These are phyloP conservation scores for Skeletonema marinoi DNA, from an alignment of 108 stramenopile genomes.

Conservation along the genomic window DNA sequence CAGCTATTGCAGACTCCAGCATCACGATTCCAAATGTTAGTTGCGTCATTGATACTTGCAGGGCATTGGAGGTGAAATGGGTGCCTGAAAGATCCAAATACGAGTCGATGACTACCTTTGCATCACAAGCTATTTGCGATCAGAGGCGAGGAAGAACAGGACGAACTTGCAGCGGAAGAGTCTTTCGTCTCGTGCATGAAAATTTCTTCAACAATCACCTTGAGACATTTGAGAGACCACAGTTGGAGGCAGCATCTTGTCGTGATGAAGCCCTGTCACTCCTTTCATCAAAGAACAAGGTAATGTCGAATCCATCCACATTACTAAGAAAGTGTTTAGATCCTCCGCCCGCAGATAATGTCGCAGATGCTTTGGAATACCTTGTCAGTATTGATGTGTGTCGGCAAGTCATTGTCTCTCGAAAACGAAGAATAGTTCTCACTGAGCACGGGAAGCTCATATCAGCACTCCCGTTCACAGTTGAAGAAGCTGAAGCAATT, in stretches of 20 bases:
- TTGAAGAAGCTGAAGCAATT: constrained; percentile 41
- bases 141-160: constrained; percentile 56
- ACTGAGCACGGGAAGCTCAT: constrained; percentile 41
- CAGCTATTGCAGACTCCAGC: constrained; percentile 57
- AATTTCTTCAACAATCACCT: constrained; percentile 25
- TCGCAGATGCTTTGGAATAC: constrained; percentile 43
- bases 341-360: constrained; percentile 25
- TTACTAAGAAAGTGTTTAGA: constrained; percentile 46
- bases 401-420: constrained; percentile 7
- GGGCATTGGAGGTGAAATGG: constrained; percentile 53
- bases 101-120: constrained; percentile 33
- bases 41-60: constrained; percentile 57
- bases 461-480: constrained; percentile 49
- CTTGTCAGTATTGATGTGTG: constrained; percentile 41
- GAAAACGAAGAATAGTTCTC: constrained; percentile 18
- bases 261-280: constrained; percentile 41
- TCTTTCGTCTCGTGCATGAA: constrained; percentile 49
- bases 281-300: constrained; percentile 35
- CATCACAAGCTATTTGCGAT: constrained; percentile 49
- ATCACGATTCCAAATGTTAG: constrained; percentile 54
- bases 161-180: constrained; percentile 44
- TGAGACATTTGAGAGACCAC: constrained; percentile 37
- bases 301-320: constrained; percentile 24
- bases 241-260: constrained; percentile 40
- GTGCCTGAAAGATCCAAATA: constrained; percentile 13